Base-by-base conservation (phyloP, 768 basidiomycete species). In the Pulveroboletus sp. region DNA sequence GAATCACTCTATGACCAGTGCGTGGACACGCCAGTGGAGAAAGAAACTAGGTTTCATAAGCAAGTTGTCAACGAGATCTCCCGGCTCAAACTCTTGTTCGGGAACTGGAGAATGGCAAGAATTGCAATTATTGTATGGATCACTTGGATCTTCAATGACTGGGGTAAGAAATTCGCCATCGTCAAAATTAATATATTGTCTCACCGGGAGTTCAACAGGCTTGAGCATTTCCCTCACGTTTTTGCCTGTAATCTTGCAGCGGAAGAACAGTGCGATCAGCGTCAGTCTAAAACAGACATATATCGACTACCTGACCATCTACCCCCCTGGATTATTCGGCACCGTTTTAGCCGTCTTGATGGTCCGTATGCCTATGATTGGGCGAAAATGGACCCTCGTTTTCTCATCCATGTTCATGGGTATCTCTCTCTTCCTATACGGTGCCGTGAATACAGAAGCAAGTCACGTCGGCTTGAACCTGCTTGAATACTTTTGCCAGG, bases 351-450 rank as follows among this genome's bases (percentile, higher is more conserved):
- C 44, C 7, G 27, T 55, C 12, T 22, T 59, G 6, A 37, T 58
- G 47, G 45, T 59, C 20, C 56, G 56, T 14, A 32, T 47, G 5
- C 52, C 58, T 4, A n/a, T 29, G 11, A 29, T 59, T 24, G 57
- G 57, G 24, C 41, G 51, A 23, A 58, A 57, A 39, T 58, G 48
- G 55, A 57, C 56, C 8, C 45, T 58, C 30, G 51, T 57, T 14
- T 23, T 50, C 23, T 57, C 55, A 23, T 57, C 57, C 2, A 30
- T 57, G 31, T 6, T 37, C 11, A 35, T 29, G 48, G 42, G 42
- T 1, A 13, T 54, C 0, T 45, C 55, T 5, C 45, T 57, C n/a
- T 47, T 53, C 20, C 46, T 57, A 3, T 57, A 38, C 31, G 47
- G 43, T 2, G 12, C 41, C 11, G 55, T 57, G 23, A 49, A 50